Conservation (phyloP, 202 grass and related monocot species). For the Zoysia matrella region DNA sequence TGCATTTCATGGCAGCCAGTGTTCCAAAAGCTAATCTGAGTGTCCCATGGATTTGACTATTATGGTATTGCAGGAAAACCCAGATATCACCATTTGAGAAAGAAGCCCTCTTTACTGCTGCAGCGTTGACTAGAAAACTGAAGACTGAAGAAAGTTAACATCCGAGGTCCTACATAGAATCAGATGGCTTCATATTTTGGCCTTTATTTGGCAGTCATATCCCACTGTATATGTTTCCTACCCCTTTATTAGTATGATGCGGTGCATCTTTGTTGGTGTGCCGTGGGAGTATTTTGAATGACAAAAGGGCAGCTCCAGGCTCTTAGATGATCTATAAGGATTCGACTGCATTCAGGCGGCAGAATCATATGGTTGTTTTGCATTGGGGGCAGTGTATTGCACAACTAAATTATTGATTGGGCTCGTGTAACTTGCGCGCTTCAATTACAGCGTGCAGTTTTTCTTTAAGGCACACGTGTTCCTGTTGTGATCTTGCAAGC, state of each 20-base stretch:
- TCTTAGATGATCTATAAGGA: neutral
- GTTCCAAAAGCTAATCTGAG: neutral
- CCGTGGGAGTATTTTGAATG: neutral
- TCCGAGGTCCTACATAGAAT: conserved; percentile 4
- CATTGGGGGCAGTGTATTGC: too few species aligned
- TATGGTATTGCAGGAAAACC: conserved; percentile 47
- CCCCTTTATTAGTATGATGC: neutral
- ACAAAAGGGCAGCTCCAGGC: neutral
- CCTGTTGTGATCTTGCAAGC: conserved; percentile 6
- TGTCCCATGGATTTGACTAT: conserved; percentile 11
- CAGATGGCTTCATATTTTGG: conserved; percentile 24
- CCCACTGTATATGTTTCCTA: neutral
- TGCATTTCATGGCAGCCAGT: neutral
- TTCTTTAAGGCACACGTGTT: conserved; percentile 1
- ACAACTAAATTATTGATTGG: too few species aligned
- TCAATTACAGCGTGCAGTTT: too few species aligned
- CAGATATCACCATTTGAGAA: conserved; percentile 72
- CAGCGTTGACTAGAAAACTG: conserved; percentile 43
- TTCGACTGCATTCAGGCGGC: neutral
- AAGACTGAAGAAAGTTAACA: conserved; percentile 33
- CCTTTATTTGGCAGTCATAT: neutral
- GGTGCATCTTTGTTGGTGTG: conserved; percentile 1
- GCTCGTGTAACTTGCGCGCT: too few species aligned
- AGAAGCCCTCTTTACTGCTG: conserved; percentile 79
- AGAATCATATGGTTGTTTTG: too few species aligned